Evolutionary conservation across 2,329 filamentous ascomycete genomes (phyloP).

Genomic region (Phialophora verrucosa): DNA sequence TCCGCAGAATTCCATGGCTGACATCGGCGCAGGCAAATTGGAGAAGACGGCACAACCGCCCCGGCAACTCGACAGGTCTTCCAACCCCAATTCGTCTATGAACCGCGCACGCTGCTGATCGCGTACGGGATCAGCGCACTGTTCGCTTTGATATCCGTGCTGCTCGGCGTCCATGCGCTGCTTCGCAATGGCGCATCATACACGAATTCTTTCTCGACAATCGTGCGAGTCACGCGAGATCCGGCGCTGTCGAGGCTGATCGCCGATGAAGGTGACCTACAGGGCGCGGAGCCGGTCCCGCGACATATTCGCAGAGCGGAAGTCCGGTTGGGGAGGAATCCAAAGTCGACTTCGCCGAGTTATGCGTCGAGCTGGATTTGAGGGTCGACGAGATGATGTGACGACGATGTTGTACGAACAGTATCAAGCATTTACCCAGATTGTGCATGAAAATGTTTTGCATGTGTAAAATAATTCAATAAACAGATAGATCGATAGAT

Average conservation of each 20-base stretch:
- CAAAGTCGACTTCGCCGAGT: slow-evolving; percentile 14
- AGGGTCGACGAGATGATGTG: neutral
- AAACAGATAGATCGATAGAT: neutral
- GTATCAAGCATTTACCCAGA: neutral
- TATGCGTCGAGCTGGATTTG: slow-evolving; percentile 13
- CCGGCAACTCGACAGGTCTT: slow-evolving; percentile 8
- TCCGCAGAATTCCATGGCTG: neutral
- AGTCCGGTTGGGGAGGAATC: slow-evolving; percentile 20
- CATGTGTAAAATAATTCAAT: neutral
- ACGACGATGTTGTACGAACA: neutral
- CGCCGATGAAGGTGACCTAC: slow-evolving; percentile 27
- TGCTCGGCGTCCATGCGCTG: slow-evolving; percentile 27
- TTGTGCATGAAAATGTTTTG: neutral
- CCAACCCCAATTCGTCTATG: slow-evolving; percentile 27
- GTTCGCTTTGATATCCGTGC: slow-evolving; percentile 22
- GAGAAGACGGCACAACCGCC: slow-evolving; percentile 3
- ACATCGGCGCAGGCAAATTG: neutral
- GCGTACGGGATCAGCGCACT: slow-evolving; percentile 24
- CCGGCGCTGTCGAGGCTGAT: slow-evolving; percentile 25
- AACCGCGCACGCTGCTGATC: slow-evolving; percentile 25
- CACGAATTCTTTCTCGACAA: slow-evolving; percentile 29
- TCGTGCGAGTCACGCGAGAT: slow-evolving; percentile 30
- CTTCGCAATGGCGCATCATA: slow-evolving; percentile 29
- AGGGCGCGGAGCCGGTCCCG: slow-evolving; percentile 28
- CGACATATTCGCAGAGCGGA: slow-evolving; percentile 19